These are phyloP conservation scores for Cyberlindnera petersonii DNA, from an alignment of 805 yeast species.

Conservation along the genomic window DNA sequence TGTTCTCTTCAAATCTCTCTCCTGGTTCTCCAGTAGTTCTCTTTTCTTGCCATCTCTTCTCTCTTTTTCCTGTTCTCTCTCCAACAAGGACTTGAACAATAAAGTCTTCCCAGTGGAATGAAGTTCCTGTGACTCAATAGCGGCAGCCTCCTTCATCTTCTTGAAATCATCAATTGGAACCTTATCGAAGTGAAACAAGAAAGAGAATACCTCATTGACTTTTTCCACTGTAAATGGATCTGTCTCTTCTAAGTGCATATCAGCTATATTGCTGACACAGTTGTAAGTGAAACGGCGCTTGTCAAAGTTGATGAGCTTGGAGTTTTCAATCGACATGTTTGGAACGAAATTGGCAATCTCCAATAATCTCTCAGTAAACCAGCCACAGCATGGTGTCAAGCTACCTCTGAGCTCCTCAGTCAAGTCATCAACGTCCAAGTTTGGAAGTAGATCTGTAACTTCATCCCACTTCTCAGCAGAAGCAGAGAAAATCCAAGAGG, in stretches of 20 bases:
- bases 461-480: constrained; percentile 30
- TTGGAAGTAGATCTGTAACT: constrained; percentile 32
- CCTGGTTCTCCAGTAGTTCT: constrained; percentile 37
- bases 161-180: constrained; percentile 33
- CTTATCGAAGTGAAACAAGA: constrained; percentile 41
- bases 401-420: constrained; percentile 35
- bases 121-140: constrained; percentile 39
- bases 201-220: constrained; percentile 41
- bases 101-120: constrained; percentile 33
- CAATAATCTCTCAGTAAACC: constrained; percentile 78
- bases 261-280: constrained; percentile 51
- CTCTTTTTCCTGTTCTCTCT: constrained; percentile 47
- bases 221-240: constrained; percentile 34
- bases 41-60: constrained; percentile 47
- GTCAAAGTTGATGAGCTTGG: constrained; percentile 75
- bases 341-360: constrained; percentile 78
- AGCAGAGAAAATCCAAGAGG: constrained; percentile 62
- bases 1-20: constrained; percentile 33
- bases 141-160: constrained; percentile 39
- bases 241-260: constrained; percentile 30
- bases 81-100: constrained; percentile 44
- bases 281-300: constrained; percentile 70
- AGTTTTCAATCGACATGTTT: constrained; percentile 63
- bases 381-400: constrained; percentile 83
- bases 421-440: constrained; percentile 32